Evolutionary conservation across 495 filamentous ascomycete genomes (phyloP).

Genomic region (Elaphomyces granulatus): DNA sequence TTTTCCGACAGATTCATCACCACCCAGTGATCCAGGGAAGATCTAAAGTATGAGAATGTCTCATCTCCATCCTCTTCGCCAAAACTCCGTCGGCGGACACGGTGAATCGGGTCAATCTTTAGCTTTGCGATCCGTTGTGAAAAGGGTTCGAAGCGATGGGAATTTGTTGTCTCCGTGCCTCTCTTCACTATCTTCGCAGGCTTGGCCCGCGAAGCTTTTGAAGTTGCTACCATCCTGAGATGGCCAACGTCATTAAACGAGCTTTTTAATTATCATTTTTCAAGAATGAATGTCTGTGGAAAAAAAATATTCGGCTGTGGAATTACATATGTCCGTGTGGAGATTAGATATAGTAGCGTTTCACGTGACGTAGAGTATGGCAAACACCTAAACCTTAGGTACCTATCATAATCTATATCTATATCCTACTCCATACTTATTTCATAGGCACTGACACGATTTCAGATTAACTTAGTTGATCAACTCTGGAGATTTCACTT

Average conservation of each 20-base stretch:
- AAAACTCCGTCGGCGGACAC: conserved; percentile 67
- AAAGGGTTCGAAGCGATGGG: conserved; percentile 84
- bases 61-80: conserved; percentile 54
- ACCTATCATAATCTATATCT: too few species aligned
- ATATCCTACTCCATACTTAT: too few species aligned
- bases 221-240: conserved; percentile 39
- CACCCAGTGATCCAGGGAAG: conserved; percentile 71
- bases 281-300: conserved; percentile 20
- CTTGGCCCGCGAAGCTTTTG: conserved; percentile 50
- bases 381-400: too few species aligned
- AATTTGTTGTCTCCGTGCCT: conserved; percentile 58
- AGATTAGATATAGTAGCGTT: too few species aligned
- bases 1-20: conserved; percentile 76
- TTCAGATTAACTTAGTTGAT: too few species aligned
- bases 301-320: conserved; percentile 34
- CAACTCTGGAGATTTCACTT: too few species aligned
- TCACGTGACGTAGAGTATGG: too few species aligned
- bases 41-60: conserved; percentile 64
- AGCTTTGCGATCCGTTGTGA: conserved; percentile 84
- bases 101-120: conserved; percentile 82
- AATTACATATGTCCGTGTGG: conserved; percentile 24
- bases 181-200: conserved; percentile 44
- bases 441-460: too few species aligned
- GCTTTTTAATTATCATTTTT: too few species aligned
- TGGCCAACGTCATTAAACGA: too few species aligned